A percentile compares a stretch with the other conserved stretches of the same genome.
phyloP scores from a whole-genome alignment of 176 grass and related monocot genomes.

The Phoenix roebelenii region DNA sequence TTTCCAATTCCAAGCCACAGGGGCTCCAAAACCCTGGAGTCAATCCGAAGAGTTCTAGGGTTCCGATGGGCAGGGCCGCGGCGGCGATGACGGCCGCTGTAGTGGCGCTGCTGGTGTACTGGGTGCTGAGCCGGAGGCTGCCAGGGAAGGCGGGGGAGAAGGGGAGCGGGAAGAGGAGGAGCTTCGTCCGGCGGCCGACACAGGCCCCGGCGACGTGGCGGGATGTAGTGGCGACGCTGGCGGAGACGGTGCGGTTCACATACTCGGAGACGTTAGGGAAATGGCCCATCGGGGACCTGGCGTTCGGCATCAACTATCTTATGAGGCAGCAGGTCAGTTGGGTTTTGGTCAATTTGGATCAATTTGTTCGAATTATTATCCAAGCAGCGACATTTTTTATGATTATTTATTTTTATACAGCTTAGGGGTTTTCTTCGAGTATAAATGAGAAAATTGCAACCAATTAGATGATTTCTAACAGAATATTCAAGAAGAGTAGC shows the following conservation, averaged over 20 bases:
- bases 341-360: not conserved
- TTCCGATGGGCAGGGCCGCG: not conserved
- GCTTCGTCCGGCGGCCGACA: slow-evolving; percentile 25
- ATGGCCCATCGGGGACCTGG: slow-evolving; percentile 43
- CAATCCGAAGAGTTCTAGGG: too few relatives aligned
- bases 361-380: too few relatives aligned
- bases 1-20: too few relatives aligned
- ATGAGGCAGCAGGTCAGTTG: slow-evolving; percentile 51
- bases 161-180: not conserved
- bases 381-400: too few relatives aligned
- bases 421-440: too few relatives aligned
- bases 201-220: slow-evolving; percentile 32
- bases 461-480: too few relatives aligned
- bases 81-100: slow-evolving; percentile 30
- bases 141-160: slow-evolving; percentile 6
- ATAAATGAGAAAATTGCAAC: too few relatives aligned
- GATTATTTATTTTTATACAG: too few relatives aligned
- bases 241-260: slow-evolving; percentile 31
- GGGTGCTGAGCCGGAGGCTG: slow-evolving; percentile 24
- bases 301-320: slow-evolving; percentile 58
- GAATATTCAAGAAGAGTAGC: too few relatives aligned
- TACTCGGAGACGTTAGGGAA: slow-evolving; percentile 45
- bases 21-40: too few relatives aligned
- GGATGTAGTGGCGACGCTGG: slow-evolving; percentile 31
- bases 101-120: slow-evolving; percentile 23